phyloP scores from a whole-genome alignment of 1,284 basidiomycete species.

The Ustilago sp. region DNA sequence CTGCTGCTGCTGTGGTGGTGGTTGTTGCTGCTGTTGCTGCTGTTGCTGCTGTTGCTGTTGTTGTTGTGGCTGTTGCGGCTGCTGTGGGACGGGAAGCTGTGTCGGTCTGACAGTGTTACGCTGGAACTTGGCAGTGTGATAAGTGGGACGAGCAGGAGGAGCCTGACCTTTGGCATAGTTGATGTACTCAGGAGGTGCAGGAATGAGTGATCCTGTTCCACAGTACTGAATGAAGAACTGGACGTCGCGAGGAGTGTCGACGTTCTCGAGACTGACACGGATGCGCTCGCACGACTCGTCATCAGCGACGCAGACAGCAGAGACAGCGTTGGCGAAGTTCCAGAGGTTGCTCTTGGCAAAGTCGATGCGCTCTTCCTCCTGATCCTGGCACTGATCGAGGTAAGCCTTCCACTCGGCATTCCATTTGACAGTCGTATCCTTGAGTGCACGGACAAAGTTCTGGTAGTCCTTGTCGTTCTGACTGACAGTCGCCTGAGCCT shows the following conservation, averaged over 20 bases:
- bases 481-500: slow-evolving; percentile 87
- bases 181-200: slow-evolving; percentile 68
- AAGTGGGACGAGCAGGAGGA: slow-evolving; percentile 53
- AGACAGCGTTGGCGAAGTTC: slow-evolving; percentile 94
- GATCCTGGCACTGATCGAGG: slow-evolving; percentile 83
- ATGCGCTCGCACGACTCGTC: slow-evolving; percentile 76
- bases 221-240: slow-evolving; percentile 63
- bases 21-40: slow-evolving; percentile 27
- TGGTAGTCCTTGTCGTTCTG: slow-evolving; percentile 82
- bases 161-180: slow-evolving; percentile 67
- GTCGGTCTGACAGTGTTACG: slow-evolving; percentile 59
- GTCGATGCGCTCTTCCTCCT: slow-evolving; percentile 92
- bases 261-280: slow-evolving; percentile 65
- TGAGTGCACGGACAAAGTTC: slow-evolving; percentile 84
- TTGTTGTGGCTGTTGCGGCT: slow-evolving; percentile 21
- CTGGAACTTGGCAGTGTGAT: slow-evolving; percentile 61
- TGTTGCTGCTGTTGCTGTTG: slow-evolving; percentile 10
- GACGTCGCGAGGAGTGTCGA: slow-evolving; percentile 63
- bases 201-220: slow-evolving; percentile 65
- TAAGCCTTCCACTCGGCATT: slow-evolving; percentile 86
- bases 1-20: slow-evolving; percentile 19
- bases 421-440: slow-evolving; percentile 87
- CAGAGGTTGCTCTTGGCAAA: slow-evolving; percentile 95
- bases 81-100: slow-evolving; percentile 44
- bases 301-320: slow-evolving; percentile 93